phyloP scores from a whole-genome alignment of 495 filamentous ascomycete genomes.

The Sabuloglossum arenarium region DNA sequence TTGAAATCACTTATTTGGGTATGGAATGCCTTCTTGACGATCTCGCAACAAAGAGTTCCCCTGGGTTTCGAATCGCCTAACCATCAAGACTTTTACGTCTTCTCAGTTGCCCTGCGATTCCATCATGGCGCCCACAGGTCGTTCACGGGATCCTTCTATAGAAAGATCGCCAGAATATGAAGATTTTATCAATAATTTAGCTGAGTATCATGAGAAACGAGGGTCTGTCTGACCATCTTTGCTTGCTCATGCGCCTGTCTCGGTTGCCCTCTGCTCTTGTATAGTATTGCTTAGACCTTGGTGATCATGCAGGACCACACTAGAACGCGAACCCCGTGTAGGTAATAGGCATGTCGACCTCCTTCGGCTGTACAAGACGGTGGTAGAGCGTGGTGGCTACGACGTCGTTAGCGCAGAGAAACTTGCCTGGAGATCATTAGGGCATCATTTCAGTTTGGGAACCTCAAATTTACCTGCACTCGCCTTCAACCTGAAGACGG shows the following conservation, averaged over 20 bases:
- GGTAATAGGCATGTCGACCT: constrained; percentile 50
- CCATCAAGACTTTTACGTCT: constrained; percentile 4
- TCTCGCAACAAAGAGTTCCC: background rate
- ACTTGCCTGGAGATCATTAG: constrained; percentile 56
- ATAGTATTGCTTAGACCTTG: constrained; percentile 2
- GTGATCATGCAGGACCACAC: constrained; percentile 28
- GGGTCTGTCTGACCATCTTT: constrained; percentile 21
- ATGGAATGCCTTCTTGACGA: background rate
- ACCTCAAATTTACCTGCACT: constrained; percentile 44
- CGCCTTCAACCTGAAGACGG: constrained; percentile 57
- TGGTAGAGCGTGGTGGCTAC: constrained; percentile 54
- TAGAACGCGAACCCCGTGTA: constrained; percentile 55
- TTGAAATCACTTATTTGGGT: background rate
- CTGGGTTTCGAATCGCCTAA: background rate
- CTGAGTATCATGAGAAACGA: constrained; percentile 44
- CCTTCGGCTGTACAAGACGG: constrained; percentile 44
- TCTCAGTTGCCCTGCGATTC: constrained; percentile 9
- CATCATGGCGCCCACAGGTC: constrained; percentile 21
- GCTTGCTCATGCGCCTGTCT: constrained; percentile 6
- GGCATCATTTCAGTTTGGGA: constrained; percentile 38
- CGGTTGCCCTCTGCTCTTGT: background rate
- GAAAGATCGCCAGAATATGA: constrained; percentile 40
- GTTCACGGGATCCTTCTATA: constrained; percentile 21
- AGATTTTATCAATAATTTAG: constrained; percentile 45
- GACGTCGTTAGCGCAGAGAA: constrained; percentile 62